These are phyloP conservation scores for Massariosphaeria phaeospora DNA, from an alignment of 495 filamentous ascomycete species.

Conservation along the genomic window DNA sequence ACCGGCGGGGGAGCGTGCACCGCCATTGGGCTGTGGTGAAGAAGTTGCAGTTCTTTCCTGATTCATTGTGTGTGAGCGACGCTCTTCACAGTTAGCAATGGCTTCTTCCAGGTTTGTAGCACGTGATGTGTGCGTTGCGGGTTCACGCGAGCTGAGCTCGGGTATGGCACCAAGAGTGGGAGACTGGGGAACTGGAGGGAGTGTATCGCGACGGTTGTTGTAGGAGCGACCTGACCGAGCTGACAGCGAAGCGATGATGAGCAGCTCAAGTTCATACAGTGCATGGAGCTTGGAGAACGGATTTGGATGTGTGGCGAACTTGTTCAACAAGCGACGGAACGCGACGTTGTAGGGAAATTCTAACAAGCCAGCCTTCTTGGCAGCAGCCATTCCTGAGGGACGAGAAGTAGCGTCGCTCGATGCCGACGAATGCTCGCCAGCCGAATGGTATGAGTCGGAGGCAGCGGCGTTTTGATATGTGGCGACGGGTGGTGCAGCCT, in stretches of 20 bases:
- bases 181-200: conserved; percentile 38
- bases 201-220: conserved; percentile 32
- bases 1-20: conserved; percentile 29
- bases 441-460: conserved; percentile 33
- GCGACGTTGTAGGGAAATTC: conserved; percentile 48
- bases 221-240: conserved; percentile 39
- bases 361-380: conserved; percentile 40
- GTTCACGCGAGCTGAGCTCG: conserved; percentile 36
- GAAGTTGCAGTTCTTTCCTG: conserved; percentile 35
- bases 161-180: conserved; percentile 36
- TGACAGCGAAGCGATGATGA: conserved; percentile 72
- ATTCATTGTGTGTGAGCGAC: conserved; percentile 53
- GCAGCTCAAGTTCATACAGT: conserved; percentile 72
- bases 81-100: conserved; percentile 64
- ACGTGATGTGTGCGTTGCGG: conserved; percentile 33
- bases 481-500: conserved; percentile 46
- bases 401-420: conserved; percentile 45
- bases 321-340: conserved; percentile 73
- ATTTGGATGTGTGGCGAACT: conserved; percentile 87
- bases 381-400: conserved; percentile 34
- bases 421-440: conserved; percentile 39
- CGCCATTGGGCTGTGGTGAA: conserved; percentile 19
- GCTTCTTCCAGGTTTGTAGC: conserved; percentile 55
- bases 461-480: conserved; percentile 44
- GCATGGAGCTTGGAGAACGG: conserved; percentile 81